Evolutionary conservation across 1,139 yeast species (phyloP).

Genomic region (Candida neerlandica): DNA sequence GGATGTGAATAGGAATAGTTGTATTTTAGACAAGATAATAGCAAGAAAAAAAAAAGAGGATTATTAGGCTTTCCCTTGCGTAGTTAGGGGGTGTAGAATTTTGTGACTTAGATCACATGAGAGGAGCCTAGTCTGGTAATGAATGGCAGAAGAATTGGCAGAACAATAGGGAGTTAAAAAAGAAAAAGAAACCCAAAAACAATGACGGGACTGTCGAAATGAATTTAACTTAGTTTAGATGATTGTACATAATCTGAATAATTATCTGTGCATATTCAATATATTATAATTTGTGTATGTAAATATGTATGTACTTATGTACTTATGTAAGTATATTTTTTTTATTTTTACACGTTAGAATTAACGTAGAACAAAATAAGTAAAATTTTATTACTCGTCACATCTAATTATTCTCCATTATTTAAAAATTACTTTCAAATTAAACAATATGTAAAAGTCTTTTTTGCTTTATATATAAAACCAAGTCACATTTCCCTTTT

Average conservation of each 20-base stretch:
- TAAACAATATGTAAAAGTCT: too few species aligned
- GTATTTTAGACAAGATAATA: too few species aligned
- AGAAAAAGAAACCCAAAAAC: not conserved
- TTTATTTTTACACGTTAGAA: not conserved
- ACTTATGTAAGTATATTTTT: too few species aligned
- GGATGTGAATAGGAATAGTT: too few species aligned
- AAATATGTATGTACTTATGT: too few species aligned
- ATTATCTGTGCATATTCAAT: not conserved
- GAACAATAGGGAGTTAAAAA: too few species aligned
- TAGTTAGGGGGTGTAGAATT: not conserved
- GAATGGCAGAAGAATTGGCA: too few species aligned
- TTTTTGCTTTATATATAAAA: too few species aligned
- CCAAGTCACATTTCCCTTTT: too few species aligned
- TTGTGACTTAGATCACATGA: not conserved
- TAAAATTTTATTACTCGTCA: not conserved
- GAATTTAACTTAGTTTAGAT: not conserved
- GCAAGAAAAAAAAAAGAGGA: not conserved
- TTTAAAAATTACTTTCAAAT: too few species aligned
- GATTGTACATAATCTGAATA: conserved; percentile 1
- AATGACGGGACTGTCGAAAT: not conserved
- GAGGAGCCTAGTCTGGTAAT: not conserved
- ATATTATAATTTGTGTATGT: not conserved
- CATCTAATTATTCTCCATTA: not conserved
- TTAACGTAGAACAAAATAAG: not conserved
- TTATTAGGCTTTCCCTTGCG: not conserved